Percentiles rank a stretch among this genome's conserved stretches.
These are phyloP conservation scores for Phialophora verrucosa DNA, from an alignment of 2,329 filamentous ascomycete species.

Conservation along the genomic window DNA sequence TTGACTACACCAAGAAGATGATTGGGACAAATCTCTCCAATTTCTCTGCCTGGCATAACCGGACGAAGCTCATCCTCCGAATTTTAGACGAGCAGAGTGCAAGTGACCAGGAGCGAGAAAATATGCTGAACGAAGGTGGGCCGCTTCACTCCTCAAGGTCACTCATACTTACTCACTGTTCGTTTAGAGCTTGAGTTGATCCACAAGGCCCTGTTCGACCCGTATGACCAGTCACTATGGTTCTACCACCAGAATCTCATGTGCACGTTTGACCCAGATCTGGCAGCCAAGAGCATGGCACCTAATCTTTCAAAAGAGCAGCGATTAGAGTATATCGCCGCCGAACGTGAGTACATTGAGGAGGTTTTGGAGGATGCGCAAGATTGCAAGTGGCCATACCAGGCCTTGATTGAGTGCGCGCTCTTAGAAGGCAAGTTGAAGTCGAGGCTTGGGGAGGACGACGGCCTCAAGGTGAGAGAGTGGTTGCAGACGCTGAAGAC, in stretches of 20 bases:
- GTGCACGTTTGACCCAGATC: slow-evolving; percentile 65
- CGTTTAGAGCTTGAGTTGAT: slow-evolving; percentile 73
- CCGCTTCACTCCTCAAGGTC: not conserved
- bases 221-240: slow-evolving; percentile 95
- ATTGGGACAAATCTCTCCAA: slow-evolving; percentile 85
- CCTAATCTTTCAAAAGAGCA: slow-evolving; percentile 67
- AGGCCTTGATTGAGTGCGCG: slow-evolving; percentile 79
- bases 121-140: slow-evolving; percentile 73
- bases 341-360: slow-evolving; percentile 76
- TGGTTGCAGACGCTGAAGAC: slow-evolving; percentile 71
- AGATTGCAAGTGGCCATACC: slow-evolving; percentile 87
- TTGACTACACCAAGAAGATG: slow-evolving; percentile 89
- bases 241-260: slow-evolving; percentile 94
- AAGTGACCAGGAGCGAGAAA: slow-evolving; percentile 64
- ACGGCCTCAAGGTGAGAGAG: slow-evolving; percentile 52
- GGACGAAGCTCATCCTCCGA: slow-evolving; percentile 79
- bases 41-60: slow-evolving; percentile 95
- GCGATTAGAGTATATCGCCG: slow-evolving; percentile 67
- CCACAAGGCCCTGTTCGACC: slow-evolving; percentile 80
- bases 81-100: slow-evolving; percentile 74
- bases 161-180: slow-evolving; percentile 16
- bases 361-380: slow-evolving; percentile 69
- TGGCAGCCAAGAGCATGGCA: slow-evolving; percentile 64
- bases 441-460: slow-evolving; percentile 50
- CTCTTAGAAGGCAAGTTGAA: slow-evolving; percentile 59